Base-by-base conservation (phyloP, 2,329 filamentous ascomycete genomes). In the Periglandula ipomoeae region DNA sequence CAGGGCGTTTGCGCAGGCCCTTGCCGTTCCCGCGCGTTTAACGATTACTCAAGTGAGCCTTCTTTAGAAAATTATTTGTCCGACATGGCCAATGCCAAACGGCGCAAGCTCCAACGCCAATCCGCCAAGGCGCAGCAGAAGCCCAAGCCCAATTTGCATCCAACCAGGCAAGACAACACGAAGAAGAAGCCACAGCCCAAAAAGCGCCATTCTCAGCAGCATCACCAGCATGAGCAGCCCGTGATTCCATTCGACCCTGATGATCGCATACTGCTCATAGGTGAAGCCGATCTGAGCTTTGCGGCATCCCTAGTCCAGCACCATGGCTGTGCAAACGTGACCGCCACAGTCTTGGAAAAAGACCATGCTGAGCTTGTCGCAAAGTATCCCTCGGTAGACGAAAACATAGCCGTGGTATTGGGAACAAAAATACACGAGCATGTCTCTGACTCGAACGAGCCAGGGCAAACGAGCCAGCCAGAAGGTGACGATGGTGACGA, bases 271-370 rank as follows among this genome's bases (percentile, higher is more conserved):
- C 79, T 93, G 6, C 77, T 91, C 3, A 69, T 91, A 46, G 87
- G 87, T 58, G 87, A 93, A 62, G 87, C 81, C 55, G 87, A 94
- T 65, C 79, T 93, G 60, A 89, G 84, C 62, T 91, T 89, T 63
- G 78, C 86, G 11, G 75, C 76, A 24, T 82, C 80, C 2, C 73
- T 91, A 2, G 72, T 84, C 46, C 65, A 74, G 47, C 73, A 84
- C 58, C 84, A 89, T 67, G 74, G 71, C 55, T 87, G 82, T 69
- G 74, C 70, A 51, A 72, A 82, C 58, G 64, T 91, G 5, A 84
- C 79, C 0, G 85, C 84, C 34, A 89, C 86, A 2, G 81, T 84
- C 15, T 75, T 79, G 56, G 87, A 90, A 62, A 71, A 70, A 58
- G 64, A 68, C 50, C 62, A 70, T 27, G 69, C 70, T 11, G 76